Percentiles rank a stretch among this genome's conserved stretches.
Evolutionary conservation across 306 rosid species (phyloP).

Genomic region (Pterocarpus santalinus): DNA sequence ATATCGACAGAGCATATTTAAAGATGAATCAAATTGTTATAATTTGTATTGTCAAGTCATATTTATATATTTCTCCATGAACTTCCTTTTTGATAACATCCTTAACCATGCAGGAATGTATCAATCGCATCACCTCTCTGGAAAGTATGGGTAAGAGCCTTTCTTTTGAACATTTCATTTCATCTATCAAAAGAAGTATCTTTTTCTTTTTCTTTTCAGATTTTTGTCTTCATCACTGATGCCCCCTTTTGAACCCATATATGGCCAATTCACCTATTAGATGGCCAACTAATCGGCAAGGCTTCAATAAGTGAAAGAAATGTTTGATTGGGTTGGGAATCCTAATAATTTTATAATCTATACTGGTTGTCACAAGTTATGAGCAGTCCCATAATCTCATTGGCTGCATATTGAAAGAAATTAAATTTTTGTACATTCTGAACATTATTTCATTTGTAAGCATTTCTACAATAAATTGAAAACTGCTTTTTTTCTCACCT

Average conservation of each 20-base stretch:
- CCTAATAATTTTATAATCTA: not conserved
- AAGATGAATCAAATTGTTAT: conserved; percentile 18
- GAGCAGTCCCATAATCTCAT: not conserved
- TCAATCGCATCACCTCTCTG: conserved; percentile 84
- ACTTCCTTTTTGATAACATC: conserved; percentile 39
- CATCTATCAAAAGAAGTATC: not conserved
- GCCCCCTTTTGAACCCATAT: not conserved
- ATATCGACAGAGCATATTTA: conserved; percentile 8
- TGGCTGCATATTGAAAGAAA: conserved; percentile 10
- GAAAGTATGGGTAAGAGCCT: conserved; percentile 79
- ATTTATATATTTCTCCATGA: not conserved
- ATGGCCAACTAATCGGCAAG: conserved; percentile 31
- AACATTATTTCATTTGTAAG: not conserved
- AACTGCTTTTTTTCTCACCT: not conserved
- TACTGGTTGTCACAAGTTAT: not conserved
- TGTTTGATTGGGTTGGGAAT: not conserved
- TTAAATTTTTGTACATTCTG: not conserved
- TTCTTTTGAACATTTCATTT: not conserved
- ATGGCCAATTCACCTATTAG: conserved; percentile 15
- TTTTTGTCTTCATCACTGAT: conserved; percentile 10
- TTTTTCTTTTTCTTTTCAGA: not conserved
- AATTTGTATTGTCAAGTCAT: conserved; percentile 22
- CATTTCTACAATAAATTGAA: conserved; percentile 13
- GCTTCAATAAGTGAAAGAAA: conserved; percentile 26
- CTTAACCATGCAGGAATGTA: conserved; percentile 79